These are phyloP conservation scores for Miamiensis avidus DNA, from an alignment of 169 alveolate genomes.

Conservation along the genomic window DNA sequence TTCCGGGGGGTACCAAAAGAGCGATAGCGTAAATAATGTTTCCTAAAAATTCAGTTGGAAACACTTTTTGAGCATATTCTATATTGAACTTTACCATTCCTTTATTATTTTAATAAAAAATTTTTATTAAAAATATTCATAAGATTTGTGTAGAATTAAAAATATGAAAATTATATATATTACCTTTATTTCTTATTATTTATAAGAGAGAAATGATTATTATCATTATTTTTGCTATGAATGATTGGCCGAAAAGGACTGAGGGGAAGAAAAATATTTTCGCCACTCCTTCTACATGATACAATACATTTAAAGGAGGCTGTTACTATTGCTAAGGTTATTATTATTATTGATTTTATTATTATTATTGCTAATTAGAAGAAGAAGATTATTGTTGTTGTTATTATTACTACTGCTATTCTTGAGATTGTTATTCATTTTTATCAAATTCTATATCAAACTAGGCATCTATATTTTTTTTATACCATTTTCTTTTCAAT, in stretches of 20 bases:
- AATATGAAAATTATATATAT: no score
- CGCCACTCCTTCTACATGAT: background rate
- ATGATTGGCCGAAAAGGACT: background rate
- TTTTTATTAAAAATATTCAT: no score
- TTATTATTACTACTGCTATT: background rate
- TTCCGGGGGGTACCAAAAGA: constrained; percentile 11
- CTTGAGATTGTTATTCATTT: background rate
- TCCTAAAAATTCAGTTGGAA: constrained; percentile 8
- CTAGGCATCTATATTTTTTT: constrained; percentile 2
- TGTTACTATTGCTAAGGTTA: background rate
- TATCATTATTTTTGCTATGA: constrained; percentile 7
- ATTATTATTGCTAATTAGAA: background rate
- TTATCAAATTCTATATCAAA: constrained; percentile 12
- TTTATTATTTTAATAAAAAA: no score
- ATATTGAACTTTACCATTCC: constrained; percentile 18
- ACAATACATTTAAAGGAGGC: background rate
- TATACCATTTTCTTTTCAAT: constrained; percentile 30
- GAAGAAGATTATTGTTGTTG: constrained; percentile 15
- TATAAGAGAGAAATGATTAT: constrained; percentile 7
- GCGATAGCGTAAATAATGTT: constrained; percentile 10
- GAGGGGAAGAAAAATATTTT: constrained; percentile 9
- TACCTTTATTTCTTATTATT: constrained; percentile 25
- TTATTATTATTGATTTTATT: background rate
- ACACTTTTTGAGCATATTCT: constrained; percentile 2
- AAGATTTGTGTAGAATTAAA: no score